phyloP scores from a whole-genome alignment of 441 rosid genomes.

The Gossypium lobatum region DNA sequence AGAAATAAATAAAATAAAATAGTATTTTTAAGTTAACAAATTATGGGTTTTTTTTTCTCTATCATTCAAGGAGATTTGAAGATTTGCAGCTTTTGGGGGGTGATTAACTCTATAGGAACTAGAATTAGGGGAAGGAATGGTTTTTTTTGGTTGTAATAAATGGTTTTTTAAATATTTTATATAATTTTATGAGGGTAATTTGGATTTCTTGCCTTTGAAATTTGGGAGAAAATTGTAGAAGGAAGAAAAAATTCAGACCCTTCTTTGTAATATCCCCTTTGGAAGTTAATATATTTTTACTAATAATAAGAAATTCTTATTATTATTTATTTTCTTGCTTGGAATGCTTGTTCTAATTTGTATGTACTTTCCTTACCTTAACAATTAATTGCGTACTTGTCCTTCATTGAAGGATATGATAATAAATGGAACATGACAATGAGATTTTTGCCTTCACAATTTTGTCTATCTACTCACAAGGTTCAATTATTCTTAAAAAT shows the following conservation, averaged over 20 bases:
- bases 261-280: conserved; percentile 11
- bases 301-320: conserved; percentile 8
- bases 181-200: neutral
- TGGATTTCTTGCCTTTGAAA: neutral
- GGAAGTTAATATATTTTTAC: neutral
- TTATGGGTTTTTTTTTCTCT: neutral
- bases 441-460: too few species aligned
- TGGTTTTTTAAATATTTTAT: neutral
- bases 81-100: conserved; percentile 18
- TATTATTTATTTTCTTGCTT: neutral
- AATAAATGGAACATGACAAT: too few species aligned
- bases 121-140: neutral
- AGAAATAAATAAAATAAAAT: conserved; percentile 12
- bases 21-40: neutral
- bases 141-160: conserved; percentile 9
- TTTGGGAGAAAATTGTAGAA: neutral
- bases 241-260: conserved; percentile 8
- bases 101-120: conserved; percentile 3
- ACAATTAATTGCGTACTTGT: neutral
- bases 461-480: too few species aligned
- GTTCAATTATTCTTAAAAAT: too few species aligned
- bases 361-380: neutral
- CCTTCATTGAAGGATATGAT: too few species aligned
- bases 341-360: neutral
- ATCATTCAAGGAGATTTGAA: neutral